Base-by-base conservation (phyloP, 192 early-diverging fungal genomes). In the Coemansia sp. region DNA sequence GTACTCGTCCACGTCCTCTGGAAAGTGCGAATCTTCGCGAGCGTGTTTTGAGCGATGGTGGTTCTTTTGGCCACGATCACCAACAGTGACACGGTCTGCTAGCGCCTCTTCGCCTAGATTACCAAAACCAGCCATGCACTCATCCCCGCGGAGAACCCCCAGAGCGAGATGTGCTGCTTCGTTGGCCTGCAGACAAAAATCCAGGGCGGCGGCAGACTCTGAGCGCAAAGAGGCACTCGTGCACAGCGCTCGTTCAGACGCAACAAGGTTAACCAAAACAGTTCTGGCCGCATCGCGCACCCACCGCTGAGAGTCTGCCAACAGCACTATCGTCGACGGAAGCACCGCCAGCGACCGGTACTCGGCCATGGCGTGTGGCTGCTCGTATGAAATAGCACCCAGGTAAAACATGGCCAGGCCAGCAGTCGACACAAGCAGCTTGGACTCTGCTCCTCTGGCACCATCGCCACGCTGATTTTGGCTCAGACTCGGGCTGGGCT, bases 341-440 rank as follows among this genome's bases (percentile, higher is more conserved):
- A 75, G 55, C 9, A 67, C 45, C 3, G 55, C 51, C 25, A 74
- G 44, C 9, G 42, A 42, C 28, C 27, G 42, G 44, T 66, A 35
- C 19, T 45, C 46, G 1, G 51, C 64, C 34, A 74, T 35, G 11
- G 39, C 46, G 6, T 28, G 25, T 1, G 64, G 51, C 43, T 50
- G 59, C 60, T 75, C 72, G 26, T 67, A 67, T 0, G 72, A 67
- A 1, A 75, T 63, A 3, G 72, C 64, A 20, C 60, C 47, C n/a
- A 75, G 50, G 18, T 67, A 75, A 40, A 53, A 68, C 41, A 68
- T 46, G 0, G 72, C 64, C 32, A 75, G 48, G 3, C 43, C 56
- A 3, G 53, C 65, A 0, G 60, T 64, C 20, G 72, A 67, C 9
- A 63, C 49, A 19, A 67, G 49, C 28, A 53, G 23, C 2, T 30